Percentiles rank a stretch among this genome's conserved stretches.
phyloP scores from a whole-genome alignment of 768 basidiomycete species.

The Termitomyces sp. region DNA sequence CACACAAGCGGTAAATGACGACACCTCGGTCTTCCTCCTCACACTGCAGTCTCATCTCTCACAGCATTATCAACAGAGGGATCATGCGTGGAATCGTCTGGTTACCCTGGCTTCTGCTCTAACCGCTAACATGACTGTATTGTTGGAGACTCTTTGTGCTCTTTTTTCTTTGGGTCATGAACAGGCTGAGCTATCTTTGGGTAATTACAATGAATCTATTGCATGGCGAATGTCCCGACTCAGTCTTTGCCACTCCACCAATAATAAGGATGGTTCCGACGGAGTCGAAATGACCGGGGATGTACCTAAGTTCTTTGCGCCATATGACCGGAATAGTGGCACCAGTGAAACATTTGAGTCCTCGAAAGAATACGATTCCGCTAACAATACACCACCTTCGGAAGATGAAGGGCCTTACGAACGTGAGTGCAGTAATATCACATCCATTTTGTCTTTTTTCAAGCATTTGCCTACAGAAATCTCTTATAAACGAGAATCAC shows the following conservation, averaged over 20 bases:
- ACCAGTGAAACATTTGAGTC: neutral
- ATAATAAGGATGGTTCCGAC: constrained; percentile 26
- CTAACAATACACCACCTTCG: constrained; percentile 1
- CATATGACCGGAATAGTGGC: constrained; percentile 14
- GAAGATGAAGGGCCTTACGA: constrained; percentile 24
- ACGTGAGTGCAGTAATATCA: constrained; percentile 23
- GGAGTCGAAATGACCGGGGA: constrained; percentile 46
- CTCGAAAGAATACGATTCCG: neutral
- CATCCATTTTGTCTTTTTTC: neutral
- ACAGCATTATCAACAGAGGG: constrained; percentile 22
- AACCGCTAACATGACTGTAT: constrained; percentile 47
- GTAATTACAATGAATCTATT: constrained; percentile 69
- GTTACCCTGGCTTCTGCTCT: constrained; percentile 46
- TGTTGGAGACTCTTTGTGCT: constrained; percentile 55
- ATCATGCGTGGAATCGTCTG: constrained; percentile 37
- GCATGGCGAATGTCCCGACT: constrained; percentile 73
- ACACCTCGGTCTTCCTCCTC: constrained; percentile 54
- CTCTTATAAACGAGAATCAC: constrained; percentile 19
- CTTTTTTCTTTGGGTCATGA: constrained; percentile 62
- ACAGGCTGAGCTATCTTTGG: constrained; percentile 63
- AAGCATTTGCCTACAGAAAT: neutral
- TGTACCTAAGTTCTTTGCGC: neutral
- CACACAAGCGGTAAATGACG: constrained; percentile 72
- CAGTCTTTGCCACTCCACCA: constrained; percentile 43
- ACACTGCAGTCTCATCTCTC: constrained; percentile 43